These are phyloP conservation scores for Haplosporangium gracile DNA, from an alignment of 192 early-diverging fungal species.

Conservation along the genomic window DNA sequence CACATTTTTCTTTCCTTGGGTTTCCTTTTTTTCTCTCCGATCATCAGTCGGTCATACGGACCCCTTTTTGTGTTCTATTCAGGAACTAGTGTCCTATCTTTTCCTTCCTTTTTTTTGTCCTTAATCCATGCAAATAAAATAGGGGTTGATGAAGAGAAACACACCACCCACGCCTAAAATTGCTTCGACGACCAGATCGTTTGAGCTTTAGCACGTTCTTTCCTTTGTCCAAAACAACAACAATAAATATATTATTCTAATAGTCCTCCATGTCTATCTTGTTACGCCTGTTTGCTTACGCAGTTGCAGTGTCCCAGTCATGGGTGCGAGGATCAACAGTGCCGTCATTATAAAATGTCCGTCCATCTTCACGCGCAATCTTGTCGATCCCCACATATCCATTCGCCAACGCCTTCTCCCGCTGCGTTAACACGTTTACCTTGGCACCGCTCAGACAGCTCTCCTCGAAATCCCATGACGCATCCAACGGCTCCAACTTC, in stretches of 20 bases:
- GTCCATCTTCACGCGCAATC: conserved; percentile 34
- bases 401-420: conserved; percentile 7
- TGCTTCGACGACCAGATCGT: background rate
- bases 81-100: background rate
- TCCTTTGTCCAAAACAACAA: background rate
- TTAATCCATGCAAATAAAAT: background rate
- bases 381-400: conserved; percentile 34
- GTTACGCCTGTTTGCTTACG: background rate
- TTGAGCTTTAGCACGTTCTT: background rate
- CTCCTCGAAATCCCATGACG: conserved; percentile 29
- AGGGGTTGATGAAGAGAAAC: background rate
- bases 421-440: background rate
- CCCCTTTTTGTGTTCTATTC: background rate
- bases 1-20: background rate
- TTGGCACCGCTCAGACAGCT: conserved; percentile 12
- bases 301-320: conserved; percentile 32
- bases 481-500: conserved; percentile 17
- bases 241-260: background rate
- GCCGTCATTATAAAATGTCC: background rate
- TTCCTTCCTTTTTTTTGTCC: background rate
- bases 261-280: background rate
- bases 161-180: background rate
- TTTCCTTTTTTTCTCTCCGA: background rate
- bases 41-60: background rate
- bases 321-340: conserved; percentile 28